Evolutionary conservation across 2,329 filamentous ascomycete genomes (phyloP).

Genomic region (Stemphylium vesicarium): DNA sequence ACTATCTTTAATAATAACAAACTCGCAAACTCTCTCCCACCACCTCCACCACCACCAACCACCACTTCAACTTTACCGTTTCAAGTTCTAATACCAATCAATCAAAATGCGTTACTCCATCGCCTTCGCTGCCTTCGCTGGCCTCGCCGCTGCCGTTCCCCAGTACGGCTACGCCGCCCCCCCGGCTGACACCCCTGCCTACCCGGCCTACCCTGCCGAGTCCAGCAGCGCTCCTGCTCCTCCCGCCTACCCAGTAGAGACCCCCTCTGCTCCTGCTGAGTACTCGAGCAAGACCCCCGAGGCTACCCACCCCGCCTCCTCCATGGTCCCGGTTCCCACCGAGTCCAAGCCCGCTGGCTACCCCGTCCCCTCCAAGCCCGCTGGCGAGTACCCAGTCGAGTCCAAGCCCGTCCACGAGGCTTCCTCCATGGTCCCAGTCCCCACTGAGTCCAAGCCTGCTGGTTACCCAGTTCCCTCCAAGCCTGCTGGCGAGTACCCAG

Average conservation of each 20-base stretch:
- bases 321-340: neutral
- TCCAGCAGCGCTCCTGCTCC: slow-evolving; percentile 8
- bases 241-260: slow-evolving; percentile 13
- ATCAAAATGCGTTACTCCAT: slow-evolving; percentile 51
- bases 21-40: slow-evolving; percentile 22
- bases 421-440: neutral
- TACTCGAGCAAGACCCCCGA: slow-evolving; percentile 20
- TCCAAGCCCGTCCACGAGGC: slow-evolving; percentile 2
- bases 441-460: neutral
- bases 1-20: slow-evolving; percentile 48
- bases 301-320: neutral
- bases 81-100: slow-evolving; percentile 41
- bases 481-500: neutral
- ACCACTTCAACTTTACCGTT: slow-evolving; percentile 25
- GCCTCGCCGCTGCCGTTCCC: slow-evolving; percentile 41
- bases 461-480: too few species aligned
- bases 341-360: neutral
- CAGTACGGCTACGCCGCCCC: slow-evolving; percentile 30
- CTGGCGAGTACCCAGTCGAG: slow-evolving; percentile 19
- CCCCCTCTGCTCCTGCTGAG: slow-evolving; percentile 8
- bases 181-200: slow-evolving; percentile 24
- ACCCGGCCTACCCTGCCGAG: slow-evolving; percentile 8
- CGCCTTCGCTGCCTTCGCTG: slow-evolving; percentile 42
- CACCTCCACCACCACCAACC: slow-evolving; percentile 13
- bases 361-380: neutral